Evolutionary conservation across 2,329 filamentous ascomycete genomes (phyloP).

Genomic region (Colletotrichum tofieldiae): DNA sequence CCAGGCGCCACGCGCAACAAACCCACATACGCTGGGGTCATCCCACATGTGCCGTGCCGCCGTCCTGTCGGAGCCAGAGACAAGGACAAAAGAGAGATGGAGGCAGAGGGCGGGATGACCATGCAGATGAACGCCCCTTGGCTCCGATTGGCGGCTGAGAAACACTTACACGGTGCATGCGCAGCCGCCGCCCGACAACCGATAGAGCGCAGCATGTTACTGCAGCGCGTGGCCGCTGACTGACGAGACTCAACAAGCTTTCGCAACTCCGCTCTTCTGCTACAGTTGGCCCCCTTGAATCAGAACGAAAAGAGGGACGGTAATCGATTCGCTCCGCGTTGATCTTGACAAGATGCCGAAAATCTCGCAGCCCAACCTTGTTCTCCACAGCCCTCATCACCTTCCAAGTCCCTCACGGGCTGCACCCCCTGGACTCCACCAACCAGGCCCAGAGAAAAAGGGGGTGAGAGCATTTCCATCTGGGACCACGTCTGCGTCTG

Average conservation of each 20-base stretch:
- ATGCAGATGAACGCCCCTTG: background rate
- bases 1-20: slow-evolving; percentile 22
- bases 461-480: background rate
- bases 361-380: slow-evolving; percentile 20
- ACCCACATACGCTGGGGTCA: background rate
- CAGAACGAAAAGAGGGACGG: slow-evolving; percentile 19
- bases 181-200: slow-evolving; percentile 4
- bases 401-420: background rate
- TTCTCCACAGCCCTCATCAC: background rate
- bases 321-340: slow-evolving; percentile 31
- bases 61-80: background rate
- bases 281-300: slow-evolving; percentile 17
- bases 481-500: background rate
- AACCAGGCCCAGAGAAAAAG: background rate
- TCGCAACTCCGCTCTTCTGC: slow-evolving; percentile 13
- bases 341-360: slow-evolving; percentile 11
- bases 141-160: slow-evolving; percentile 32
- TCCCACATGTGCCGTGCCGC: slow-evolving; percentile 5
- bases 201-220: background rate
- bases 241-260: background rate
- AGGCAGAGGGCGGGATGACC: background rate
- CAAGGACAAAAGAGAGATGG: background rate
- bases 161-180: slow-evolving; percentile 10
- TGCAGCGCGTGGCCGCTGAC: background rate
- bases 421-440: background rate